Conservation (phyloP, 2,329 filamentous ascomycete genomes). For the Diplodia mutila region DNA sequence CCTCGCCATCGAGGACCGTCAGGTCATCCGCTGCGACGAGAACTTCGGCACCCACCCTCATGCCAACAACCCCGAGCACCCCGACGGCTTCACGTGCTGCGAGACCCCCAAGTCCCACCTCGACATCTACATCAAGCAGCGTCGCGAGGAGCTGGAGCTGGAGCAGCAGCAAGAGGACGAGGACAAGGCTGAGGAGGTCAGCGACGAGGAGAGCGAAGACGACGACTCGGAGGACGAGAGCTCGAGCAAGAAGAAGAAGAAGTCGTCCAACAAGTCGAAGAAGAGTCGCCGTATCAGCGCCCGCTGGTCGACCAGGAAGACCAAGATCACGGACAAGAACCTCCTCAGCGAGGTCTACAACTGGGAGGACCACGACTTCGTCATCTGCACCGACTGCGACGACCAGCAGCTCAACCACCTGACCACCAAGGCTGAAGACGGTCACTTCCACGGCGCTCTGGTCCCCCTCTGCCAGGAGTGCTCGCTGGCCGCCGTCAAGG, state of each 20-base stretch:
- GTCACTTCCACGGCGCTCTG: not conserved
- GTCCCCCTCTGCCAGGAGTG: not conserved
- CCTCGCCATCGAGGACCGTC: not conserved
- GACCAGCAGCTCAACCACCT: not conserved
- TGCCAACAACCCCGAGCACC: not conserved
- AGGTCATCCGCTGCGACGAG: slow-evolving; percentile 5
- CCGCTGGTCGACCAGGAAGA: not conserved
- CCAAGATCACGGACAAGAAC: not conserved
- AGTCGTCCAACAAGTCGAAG: too few relatives aligned
- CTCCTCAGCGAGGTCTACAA: not conserved
- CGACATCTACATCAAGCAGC: not conserved
- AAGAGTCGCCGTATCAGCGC: not conserved
- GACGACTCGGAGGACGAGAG: not conserved
- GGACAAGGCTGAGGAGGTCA: not conserved
- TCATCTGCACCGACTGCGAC: not conserved
- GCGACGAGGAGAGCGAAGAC: not conserved
- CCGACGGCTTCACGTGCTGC: not conserved
- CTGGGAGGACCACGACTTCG: not conserved
- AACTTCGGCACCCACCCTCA: not conserved
- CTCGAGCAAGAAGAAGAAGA: not conserved
- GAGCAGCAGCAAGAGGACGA: not conserved
- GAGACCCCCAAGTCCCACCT: not conserved
- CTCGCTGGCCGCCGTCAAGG: not conserved
- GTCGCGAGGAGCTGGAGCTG: not conserved
- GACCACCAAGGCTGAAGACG: not conserved